Conservation (phyloP, 352 stramenopile species). For the Plasmopara viticola region DNA sequence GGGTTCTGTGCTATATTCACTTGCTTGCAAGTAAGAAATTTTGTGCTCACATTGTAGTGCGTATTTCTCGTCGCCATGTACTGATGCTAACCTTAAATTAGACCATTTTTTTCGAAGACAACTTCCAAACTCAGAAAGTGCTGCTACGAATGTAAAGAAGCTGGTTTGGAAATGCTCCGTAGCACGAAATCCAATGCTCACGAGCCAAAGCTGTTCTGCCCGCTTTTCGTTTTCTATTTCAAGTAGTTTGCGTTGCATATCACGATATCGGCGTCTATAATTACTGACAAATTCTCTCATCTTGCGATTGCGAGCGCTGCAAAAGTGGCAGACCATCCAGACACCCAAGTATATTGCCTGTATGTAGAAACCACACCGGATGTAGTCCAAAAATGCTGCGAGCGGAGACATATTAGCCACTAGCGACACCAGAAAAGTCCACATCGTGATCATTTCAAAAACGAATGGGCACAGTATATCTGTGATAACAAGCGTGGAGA, state of each 20-base stretch:
- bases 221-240: constrained; percentile 79
- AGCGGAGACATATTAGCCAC: constrained; percentile 58
- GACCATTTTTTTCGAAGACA: constrained; percentile 13
- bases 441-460: constrained; percentile 76
- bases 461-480: constrained; percentile 78
- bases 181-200: constrained; percentile 77
- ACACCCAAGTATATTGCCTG: constrained; percentile 58
- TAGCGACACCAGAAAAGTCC: constrained; percentile 52
- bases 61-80: constrained; percentile 19
- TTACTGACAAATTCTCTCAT: constrained; percentile 87
- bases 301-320: constrained; percentile 73
- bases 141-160: constrained; percentile 49
- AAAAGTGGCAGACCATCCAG: constrained; percentile 85
- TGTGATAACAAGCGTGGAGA: constrained; percentile 78
- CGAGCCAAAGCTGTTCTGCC: constrained; percentile 76
- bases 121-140: constrained; percentile 25
- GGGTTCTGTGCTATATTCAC: neutral
- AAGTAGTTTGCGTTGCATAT: constrained; percentile 62
- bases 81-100: constrained; percentile 5
- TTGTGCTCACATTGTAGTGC: constrained; percentile 16
- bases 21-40: constrained; percentile 10
- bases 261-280: constrained; percentile 69
- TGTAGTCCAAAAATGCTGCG: constrained; percentile 77
- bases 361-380: constrained; percentile 76
- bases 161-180: constrained; percentile 63